A percentile compares a stretch with the other conserved stretches of the same genome.
These are phyloP conservation scores for Ochetophila trinervis DNA, from an alignment of 306 rosid genomes.

Conservation along the genomic window DNA sequence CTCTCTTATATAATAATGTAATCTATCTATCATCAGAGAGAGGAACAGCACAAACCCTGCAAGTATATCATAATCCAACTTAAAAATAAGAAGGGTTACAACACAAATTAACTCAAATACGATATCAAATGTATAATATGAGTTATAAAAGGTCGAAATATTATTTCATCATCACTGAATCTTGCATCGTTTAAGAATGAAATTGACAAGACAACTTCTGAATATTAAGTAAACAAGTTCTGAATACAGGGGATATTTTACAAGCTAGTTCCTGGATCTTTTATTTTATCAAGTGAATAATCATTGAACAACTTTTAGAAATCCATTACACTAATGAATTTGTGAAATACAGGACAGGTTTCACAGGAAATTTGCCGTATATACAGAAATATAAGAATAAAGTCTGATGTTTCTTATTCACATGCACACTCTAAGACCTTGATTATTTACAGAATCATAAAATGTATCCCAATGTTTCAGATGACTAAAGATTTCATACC, in stretches of 20 bases:
- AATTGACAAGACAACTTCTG: not conserved
- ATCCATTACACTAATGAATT: too few species aligned
- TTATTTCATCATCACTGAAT: not conserved
- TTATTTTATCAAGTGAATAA: not conserved
- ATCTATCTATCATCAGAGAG: conserved; percentile 77
- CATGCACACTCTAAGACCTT: too few species aligned
- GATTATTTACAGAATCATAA: too few species aligned
- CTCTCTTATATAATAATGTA: conserved; percentile 90
- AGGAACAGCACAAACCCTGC: conserved; percentile 87
- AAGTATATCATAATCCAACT: conserved; percentile 20
- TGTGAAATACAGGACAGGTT: too few species aligned
- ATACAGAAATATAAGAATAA: too few species aligned
- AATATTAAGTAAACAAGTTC: not conserved
- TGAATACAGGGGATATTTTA: not conserved
- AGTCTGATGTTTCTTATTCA: too few species aligned
- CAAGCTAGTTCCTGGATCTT: not conserved
- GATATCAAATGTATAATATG: not conserved
- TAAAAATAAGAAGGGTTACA: conserved; percentile 1
- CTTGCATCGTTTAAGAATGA: not conserved
- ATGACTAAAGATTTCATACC: too few species aligned
- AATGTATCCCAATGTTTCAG: too few species aligned
- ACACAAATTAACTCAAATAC: not conserved
- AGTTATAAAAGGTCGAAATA: not conserved
- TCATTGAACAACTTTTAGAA: too few species aligned
- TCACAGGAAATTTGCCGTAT: too few species aligned